Percentiles rank a stretch among this genome's conserved stretches.
These are phyloP conservation scores for Sistotremastrum niveocremeum DNA, from an alignment of 768 basidiomycete species.

Conservation along the genomic window DNA sequence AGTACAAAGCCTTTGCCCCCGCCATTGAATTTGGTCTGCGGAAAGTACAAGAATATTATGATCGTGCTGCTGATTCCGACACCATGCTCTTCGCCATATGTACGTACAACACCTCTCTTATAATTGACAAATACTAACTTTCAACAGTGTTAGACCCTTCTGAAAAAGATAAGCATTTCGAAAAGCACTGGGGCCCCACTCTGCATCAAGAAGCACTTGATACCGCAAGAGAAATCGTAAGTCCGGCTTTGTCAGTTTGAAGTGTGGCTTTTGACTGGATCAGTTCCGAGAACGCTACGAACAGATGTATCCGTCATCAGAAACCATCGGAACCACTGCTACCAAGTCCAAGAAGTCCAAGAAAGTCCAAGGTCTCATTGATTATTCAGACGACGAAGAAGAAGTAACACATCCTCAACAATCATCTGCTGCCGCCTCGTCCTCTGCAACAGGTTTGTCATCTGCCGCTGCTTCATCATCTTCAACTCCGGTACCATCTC, in stretches of 20 bases:
- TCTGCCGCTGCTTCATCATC: too few species aligned
- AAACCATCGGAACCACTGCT: background rate
- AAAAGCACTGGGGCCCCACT: slow-evolving; percentile 14
- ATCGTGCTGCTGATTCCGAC: slow-evolving; percentile 17
- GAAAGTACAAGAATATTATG: slow-evolving; percentile 24
- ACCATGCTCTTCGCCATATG: slow-evolving; percentile 22
- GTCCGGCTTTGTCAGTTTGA: background rate
- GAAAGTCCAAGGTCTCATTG: slow-evolving; percentile 5
- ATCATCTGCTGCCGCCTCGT: too few species aligned
- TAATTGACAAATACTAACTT: too few species aligned
- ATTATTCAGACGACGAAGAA: slow-evolving; percentile 5
- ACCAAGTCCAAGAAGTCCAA: too few species aligned
- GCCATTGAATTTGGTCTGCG: slow-evolving; percentile 15
- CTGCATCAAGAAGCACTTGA: slow-evolving; percentile 9
- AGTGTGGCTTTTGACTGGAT: background rate
- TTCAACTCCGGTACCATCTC: slow-evolving; percentile 1
- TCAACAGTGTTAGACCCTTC: slow-evolving; percentile 14
- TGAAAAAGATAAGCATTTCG: slow-evolving; percentile 13
- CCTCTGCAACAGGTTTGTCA: background rate
- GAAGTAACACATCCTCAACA: too few species aligned
- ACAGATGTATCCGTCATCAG: slow-evolving; percentile 1
- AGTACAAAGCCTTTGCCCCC: slow-evolving; percentile 11
- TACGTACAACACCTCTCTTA: slow-evolving; percentile 10
- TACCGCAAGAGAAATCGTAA: slow-evolving; percentile 9
- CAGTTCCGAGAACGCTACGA: slow-evolving; percentile 10